Percentiles rank a stretch among this genome's conserved stretches.
Evolutionary conservation across 768 basidiomycete genomes (phyloP).

Genomic region (Trametopsis cervina): DNA sequence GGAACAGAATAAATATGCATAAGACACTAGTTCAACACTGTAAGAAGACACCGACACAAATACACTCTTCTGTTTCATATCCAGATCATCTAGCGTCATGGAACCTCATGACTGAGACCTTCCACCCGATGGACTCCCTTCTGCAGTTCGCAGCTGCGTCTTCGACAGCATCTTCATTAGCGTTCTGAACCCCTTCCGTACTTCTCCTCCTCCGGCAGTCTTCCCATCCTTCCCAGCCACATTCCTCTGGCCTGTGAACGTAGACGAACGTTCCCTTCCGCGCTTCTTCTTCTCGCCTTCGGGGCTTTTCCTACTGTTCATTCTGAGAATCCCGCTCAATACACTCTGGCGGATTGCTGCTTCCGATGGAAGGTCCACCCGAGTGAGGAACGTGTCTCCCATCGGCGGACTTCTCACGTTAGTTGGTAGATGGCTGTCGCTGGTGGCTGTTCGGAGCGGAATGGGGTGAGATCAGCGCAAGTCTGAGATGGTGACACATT

Average conservation of each 20-base stretch:
- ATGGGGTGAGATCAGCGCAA: too few species aligned
- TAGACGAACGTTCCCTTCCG: conserved; percentile 4
- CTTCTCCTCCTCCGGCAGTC: conserved; percentile 1
- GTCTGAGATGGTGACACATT: too few species aligned
- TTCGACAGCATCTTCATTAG: conserved; percentile 10
- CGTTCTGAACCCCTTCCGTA: conserved; percentile 7
- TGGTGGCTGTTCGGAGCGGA: too few species aligned
- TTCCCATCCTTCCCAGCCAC: conserved; percentile 1
- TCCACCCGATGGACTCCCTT: too few species aligned
- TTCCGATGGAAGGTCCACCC: conserved; percentile 19
- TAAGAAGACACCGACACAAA: too few species aligned
- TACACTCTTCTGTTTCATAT: too few species aligned
- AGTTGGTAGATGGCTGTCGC: neutral
- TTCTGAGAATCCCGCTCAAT: neutral
- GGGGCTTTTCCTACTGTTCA: neutral
- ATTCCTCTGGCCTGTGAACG: conserved; percentile 6
- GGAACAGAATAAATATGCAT: too few species aligned
- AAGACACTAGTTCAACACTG: too few species aligned
- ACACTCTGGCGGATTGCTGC: conserved; percentile 17
- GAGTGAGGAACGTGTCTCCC: conserved; percentile 20
- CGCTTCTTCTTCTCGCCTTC: conserved; percentile 1
- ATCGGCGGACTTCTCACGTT: conserved; percentile 14
- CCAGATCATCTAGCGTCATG: too few species aligned
- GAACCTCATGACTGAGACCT: too few species aligned
- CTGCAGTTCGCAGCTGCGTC: conserved; percentile 5